These are phyloP conservation scores for Naganishia antarctica DNA, from an alignment of 768 basidiomycete species.

Conservation along the genomic window DNA sequence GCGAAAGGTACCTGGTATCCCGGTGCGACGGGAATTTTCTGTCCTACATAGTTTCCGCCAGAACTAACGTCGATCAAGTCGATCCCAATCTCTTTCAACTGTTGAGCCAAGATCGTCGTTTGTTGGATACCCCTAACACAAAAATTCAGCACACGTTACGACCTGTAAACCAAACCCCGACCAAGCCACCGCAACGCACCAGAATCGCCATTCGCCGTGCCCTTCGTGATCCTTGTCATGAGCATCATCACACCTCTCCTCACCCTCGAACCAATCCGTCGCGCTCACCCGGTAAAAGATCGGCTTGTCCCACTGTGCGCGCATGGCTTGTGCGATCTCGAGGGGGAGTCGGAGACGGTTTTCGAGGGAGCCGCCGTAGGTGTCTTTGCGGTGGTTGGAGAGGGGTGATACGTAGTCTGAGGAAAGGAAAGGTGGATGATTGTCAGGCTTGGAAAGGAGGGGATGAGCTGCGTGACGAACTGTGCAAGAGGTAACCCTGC, in stretches of 20 bases:
- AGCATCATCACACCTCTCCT: slow-evolving; percentile 55
- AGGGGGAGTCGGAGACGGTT: slow-evolving; percentile 69
- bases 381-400: slow-evolving; percentile 66
- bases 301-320: slow-evolving; percentile 63
- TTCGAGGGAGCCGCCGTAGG: slow-evolving; percentile 67
- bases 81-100: slow-evolving; percentile 60
- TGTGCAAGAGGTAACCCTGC: slow-evolving; percentile 52
- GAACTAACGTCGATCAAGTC: slow-evolving; percentile 71
- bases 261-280: slow-evolving; percentile 61
- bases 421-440: no score
- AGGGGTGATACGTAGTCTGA: slow-evolving; percentile 64
- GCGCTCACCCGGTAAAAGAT: slow-evolving; percentile 70
- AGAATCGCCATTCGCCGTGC: slow-evolving; percentile 29
- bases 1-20: slow-evolving; percentile 62
- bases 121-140: slow-evolving; percentile 66
- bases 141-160: not conserved
- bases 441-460: no score
- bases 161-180: no score
- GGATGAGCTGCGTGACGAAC: slow-evolving; percentile 1
- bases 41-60: slow-evolving; percentile 62
- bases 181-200: slow-evolving; percentile 27
- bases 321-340: slow-evolving; percentile 56
- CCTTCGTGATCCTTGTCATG: slow-evolving; percentile 29
- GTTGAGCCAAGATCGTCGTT: slow-evolving; percentile 58
- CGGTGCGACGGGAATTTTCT: slow-evolving; percentile 50